Percentiles rank a stretch among this genome's conserved stretches.
Conservation (phyloP, 306 rosid species). For the Begonia peltatifolia region DNA sequence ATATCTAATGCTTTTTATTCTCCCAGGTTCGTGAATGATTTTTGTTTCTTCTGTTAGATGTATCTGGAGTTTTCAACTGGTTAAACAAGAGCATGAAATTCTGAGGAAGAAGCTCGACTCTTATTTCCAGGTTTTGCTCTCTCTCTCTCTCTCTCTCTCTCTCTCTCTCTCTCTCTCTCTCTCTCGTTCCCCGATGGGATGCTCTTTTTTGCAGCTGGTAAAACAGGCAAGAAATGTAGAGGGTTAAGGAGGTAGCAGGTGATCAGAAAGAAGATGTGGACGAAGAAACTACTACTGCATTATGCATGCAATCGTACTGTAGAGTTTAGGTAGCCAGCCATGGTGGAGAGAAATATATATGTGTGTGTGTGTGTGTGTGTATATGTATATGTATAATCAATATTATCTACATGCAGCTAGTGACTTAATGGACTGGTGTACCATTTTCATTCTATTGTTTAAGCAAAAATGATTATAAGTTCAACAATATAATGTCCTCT, state of each 20-base stretch:
- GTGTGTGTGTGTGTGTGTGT: too few relatives aligned
- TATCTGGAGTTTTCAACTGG: slow-evolving; percentile 42
- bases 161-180: slow-evolving; percentile 1
- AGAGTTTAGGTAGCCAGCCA: too few relatives aligned
- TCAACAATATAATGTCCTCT: too few relatives aligned
- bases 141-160: neutral
- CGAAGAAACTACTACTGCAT: neutral
- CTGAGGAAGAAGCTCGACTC: slow-evolving; percentile 48
- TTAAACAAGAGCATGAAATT: slow-evolving; percentile 44
- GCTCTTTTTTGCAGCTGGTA: slow-evolving; percentile 18
- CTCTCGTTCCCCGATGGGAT: neutral
- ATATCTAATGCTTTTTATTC: neutral
- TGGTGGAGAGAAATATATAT: too few relatives aligned
- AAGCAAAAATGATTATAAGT: too few relatives aligned
- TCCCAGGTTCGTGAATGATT: neutral
- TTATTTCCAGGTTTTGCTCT: slow-evolving; percentile 41
- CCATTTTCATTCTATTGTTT: too few relatives aligned
- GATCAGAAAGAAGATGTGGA: slow-evolving; percentile 2
- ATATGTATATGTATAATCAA: too few relatives aligned
- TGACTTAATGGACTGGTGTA: too few relatives aligned
- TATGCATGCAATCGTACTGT: too few relatives aligned
- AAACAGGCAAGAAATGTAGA: slow-evolving; percentile 25
- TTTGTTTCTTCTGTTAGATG: slow-evolving; percentile 29
- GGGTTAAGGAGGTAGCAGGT: slow-evolving; percentile 2
- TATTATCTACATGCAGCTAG: too few relatives aligned